Conservation (phyloP, 805 yeast species). For the Cyberlindnera subsufficiens region DNA sequence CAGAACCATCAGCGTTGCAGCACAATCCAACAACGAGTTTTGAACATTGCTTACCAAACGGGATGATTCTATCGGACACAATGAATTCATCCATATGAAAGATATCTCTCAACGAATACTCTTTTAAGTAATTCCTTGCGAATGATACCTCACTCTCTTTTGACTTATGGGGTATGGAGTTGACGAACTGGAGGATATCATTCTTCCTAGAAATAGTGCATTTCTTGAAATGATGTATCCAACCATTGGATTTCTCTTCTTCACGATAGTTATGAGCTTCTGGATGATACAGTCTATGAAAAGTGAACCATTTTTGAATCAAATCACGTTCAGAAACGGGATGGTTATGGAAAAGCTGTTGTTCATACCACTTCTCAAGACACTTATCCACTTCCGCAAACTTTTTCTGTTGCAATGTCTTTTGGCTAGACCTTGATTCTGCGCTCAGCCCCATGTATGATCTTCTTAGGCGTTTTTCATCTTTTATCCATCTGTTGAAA, state of each 20-base stretch:
- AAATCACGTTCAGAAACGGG: slow-evolving; percentile 25
- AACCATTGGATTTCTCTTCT: slow-evolving; percentile 28
- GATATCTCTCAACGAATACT: slow-evolving; percentile 22
- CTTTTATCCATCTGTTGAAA: slow-evolving; percentile 34
- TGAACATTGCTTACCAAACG: slow-evolving; percentile 6
- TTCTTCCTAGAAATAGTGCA: slow-evolving; percentile 24
- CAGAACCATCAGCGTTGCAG: slow-evolving; percentile 16
- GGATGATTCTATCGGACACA: slow-evolving; percentile 17
- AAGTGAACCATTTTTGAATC: slow-evolving; percentile 23
- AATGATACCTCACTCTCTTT: slow-evolving; percentile 13
- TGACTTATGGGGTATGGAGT: slow-evolving; percentile 1
- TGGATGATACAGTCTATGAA: slow-evolving; percentile 17
- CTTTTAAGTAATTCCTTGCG: slow-evolving; percentile 12
- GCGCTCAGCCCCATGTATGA: slow-evolving; percentile 22
- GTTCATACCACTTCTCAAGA: slow-evolving; percentile 31
- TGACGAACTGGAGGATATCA: slow-evolving; percentile 23
- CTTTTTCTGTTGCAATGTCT: slow-evolving; percentile 17
- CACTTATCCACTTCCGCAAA: slow-evolving; percentile 31
- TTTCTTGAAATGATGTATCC: slow-evolving; percentile 35
- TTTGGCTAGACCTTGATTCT: slow-evolving; percentile 18
- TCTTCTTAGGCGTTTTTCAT: slow-evolving; percentile 26
- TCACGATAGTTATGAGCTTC: neutral
- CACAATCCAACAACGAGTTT: slow-evolving; percentile 16
- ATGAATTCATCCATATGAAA: slow-evolving; percentile 33
- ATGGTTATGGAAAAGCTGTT: slow-evolving; percentile 25